Evolutionary conservation across 2,329 filamentous ascomycete genomes (phyloP).

Genomic region (Monosporascus sp.): DNA sequence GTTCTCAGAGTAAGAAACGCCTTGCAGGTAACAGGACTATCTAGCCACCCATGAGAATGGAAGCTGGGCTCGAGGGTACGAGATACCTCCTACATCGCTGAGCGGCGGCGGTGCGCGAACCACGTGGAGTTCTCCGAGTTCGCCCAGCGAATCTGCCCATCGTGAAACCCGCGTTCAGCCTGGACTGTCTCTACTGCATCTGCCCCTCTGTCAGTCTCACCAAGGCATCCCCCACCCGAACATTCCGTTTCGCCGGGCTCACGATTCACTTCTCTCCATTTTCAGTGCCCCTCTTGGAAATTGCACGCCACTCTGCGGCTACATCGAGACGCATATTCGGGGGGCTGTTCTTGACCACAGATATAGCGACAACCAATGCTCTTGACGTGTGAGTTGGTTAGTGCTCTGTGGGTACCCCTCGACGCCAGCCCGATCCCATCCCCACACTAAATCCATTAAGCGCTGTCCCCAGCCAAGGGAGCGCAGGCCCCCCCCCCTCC

Average conservation of each 20-base stretch:
- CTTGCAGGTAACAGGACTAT: slow-evolving; percentile 6
- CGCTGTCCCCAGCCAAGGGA: slow-evolving; percentile 17
- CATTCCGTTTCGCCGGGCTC: background rate
- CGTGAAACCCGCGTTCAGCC: background rate
- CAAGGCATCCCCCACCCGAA: background rate
- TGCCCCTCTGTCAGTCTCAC: background rate
- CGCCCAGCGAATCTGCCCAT: background rate
- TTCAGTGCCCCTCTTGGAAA: background rate
- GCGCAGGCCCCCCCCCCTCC: slow-evolving; percentile 8
- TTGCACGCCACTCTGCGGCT: background rate
- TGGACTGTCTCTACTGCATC: background rate
- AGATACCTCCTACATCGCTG: background rate
- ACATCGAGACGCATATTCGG: background rate
- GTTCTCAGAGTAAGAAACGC: slow-evolving; percentile 2
- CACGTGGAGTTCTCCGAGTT: background rate
- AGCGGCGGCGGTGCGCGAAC: background rate
- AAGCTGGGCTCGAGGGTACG: background rate
- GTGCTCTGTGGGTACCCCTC: background rate
- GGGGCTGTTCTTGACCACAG: too few relatives aligned
- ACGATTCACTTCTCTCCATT: background rate
- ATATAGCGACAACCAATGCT: too few relatives aligned
- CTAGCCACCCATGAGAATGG: background rate
- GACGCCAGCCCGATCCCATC: slow-evolving; percentile 12
- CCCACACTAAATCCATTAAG: slow-evolving; percentile 23
- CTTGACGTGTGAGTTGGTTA: too few relatives aligned